Percentiles rank a stretch among this genome's conserved stretches.
Conservation (phyloP, 352 stramenopile genomes). For the Phytophthora agathidicida region DNA sequence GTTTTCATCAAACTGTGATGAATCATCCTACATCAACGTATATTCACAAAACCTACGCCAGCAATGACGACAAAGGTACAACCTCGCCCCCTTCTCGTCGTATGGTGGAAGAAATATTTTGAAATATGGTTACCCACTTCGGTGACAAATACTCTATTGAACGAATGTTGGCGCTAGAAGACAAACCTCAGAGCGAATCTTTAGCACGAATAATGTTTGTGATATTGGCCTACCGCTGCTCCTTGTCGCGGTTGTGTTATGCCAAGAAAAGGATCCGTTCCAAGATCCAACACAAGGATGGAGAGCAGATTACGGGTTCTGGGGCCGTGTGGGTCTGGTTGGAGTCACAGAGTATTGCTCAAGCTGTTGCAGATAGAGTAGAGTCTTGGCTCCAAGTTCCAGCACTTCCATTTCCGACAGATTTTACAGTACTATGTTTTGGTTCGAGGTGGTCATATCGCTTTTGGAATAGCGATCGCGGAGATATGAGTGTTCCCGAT, state of each 20-base stretch:
- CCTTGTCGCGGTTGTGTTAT: neutral
- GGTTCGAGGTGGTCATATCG: neutral
- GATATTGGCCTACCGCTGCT: neutral
- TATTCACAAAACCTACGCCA: too few relatives aligned
- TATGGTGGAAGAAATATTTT: too few relatives aligned
- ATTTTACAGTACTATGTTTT: neutral
- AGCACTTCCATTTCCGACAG: neutral
- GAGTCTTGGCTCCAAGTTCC: neutral
- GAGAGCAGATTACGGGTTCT: neutral
- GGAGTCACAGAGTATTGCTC: neutral
- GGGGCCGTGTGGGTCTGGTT: neutral
- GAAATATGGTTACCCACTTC: conserved; percentile 10
- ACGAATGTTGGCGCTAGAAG: conserved; percentile 10
- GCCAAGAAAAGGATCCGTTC: conserved; percentile 7
- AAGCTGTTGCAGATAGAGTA: neutral
- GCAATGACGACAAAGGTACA: too few relatives aligned
- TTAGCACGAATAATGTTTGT: neutral
- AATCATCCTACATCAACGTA: too few relatives aligned
- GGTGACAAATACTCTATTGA: conserved; percentile 16
- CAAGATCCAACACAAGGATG: conserved; percentile 6
- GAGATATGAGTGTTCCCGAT: neutral
- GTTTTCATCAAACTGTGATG: too few relatives aligned
- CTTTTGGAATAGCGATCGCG: neutral
- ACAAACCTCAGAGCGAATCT: conserved; percentile 2
- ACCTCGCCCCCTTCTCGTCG: too few relatives aligned